Conservation (phyloP, 176 grass and related monocot genomes). For the Paspalum vaginatum region DNA sequence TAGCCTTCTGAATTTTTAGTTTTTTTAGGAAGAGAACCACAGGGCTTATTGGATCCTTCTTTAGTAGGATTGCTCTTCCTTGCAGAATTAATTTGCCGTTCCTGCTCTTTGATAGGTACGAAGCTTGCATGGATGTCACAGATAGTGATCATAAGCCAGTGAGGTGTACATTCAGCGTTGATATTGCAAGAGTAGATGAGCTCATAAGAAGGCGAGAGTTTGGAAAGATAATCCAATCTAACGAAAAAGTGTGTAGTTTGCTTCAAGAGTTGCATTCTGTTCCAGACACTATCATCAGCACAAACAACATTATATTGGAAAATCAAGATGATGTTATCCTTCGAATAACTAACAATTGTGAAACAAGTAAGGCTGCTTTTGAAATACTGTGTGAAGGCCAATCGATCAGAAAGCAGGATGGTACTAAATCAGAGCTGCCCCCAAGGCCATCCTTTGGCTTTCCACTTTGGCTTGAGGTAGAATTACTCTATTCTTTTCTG, state of each 20-base stretch:
- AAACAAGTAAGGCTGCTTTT: conserved; percentile 65
- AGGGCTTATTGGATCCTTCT: background rate
- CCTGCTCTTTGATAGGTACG: conserved; percentile 63
- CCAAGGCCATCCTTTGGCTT: conserved; percentile 81
- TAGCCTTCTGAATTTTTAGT: background rate
- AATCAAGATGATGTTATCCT: conserved; percentile 73
- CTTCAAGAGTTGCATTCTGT: conserved; percentile 57
- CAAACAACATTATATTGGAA: conserved; percentile 93
- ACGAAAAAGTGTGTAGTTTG: conserved; percentile 52
- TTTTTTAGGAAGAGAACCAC: conserved; percentile 1
- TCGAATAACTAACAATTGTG: conserved; percentile 73
- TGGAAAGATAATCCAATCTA: conserved; percentile 65
- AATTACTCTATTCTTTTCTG: conserved; percentile 13
- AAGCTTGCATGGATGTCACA: conserved; percentile 90
- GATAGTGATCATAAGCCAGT: conserved; percentile 99
- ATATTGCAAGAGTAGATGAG: conserved; percentile 83
- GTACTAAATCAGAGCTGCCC: conserved; percentile 53
- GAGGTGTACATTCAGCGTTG: conserved; percentile 82
- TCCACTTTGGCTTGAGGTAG: conserved; percentile 91
- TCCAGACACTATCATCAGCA: conserved; percentile 89
- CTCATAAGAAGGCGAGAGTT: conserved; percentile 75
- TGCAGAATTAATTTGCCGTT: conserved; percentile 5
- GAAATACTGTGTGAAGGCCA: conserved; percentile 76
- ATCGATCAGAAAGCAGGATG: conserved; percentile 52
- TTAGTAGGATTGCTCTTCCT: conserved; percentile 25